These are phyloP conservation scores for Spergularia azorica DNA, from an alignment of 179 eudicot species.

Conservation along the genomic window DNA sequence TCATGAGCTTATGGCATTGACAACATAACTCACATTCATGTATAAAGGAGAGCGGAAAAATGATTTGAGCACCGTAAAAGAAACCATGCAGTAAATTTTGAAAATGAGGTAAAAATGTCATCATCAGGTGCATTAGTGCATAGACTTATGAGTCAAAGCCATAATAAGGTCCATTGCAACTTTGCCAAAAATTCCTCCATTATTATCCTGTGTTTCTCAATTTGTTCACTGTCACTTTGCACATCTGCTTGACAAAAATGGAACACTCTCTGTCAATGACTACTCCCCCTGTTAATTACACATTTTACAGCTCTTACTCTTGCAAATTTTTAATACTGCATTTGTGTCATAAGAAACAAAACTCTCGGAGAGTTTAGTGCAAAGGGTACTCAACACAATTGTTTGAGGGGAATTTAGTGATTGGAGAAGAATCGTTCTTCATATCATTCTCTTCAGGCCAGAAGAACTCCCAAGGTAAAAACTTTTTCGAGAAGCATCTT, in stretches of 20 bases:
- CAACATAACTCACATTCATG: neutral
- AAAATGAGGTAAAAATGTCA: neutral
- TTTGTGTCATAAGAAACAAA: neutral
- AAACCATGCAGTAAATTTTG: neutral
- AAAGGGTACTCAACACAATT: neutral
- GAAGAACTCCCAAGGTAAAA: neutral
- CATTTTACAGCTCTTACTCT: neutral
- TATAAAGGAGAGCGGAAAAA: neutral
- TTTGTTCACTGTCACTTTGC: slow-evolving; percentile 4
- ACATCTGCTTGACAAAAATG: slow-evolving; percentile 7
- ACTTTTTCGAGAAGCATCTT: neutral
- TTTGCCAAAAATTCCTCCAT: slow-evolving; percentile 14
- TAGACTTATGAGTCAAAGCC: neutral
- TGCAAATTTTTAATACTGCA: neutral
- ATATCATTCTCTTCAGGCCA: neutral
- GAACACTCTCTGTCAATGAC: neutral
- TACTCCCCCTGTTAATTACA: neutral
- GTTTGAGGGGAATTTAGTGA: neutral
- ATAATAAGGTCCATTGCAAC: neutral
- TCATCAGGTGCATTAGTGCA: neutral
- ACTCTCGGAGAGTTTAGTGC: neutral
- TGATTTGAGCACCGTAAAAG: neutral
- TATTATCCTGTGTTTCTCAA: neutral
- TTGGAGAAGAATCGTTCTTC: neutral
- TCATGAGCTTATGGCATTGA: neutral